Conservation (phyloP, 257 asterid genomes). For the Petrea volubilis region DNA sequence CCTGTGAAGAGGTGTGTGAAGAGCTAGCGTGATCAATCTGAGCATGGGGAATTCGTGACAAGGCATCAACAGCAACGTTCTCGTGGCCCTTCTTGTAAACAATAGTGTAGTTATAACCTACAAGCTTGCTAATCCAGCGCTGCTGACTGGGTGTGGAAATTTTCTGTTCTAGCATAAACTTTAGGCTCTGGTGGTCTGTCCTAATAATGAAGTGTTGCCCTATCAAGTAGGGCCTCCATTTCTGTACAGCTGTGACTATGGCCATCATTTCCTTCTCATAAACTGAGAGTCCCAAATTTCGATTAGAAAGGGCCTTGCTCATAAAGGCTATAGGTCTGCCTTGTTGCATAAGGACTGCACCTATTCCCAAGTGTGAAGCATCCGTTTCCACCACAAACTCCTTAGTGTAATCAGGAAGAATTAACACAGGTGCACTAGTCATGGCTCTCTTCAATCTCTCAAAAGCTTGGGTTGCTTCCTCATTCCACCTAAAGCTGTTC, state of each 20-base stretch:
- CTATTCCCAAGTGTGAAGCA: no score
- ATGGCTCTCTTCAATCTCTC: neutral
- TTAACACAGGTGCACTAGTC: no score
- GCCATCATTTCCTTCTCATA: slow-evolving; percentile 14
- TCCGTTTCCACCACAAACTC: no score
- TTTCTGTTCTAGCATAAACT: neutral
- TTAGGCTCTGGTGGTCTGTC: neutral
- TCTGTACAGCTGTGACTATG: neutral
- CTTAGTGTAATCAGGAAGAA: no score
- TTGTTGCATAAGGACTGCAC: neutral
- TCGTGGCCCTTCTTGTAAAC: neutral
- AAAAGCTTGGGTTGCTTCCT: neutral
- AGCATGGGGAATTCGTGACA: neutral
- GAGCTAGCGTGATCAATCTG: neutral
- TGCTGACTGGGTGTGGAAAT: neutral
- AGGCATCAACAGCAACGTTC: neutral
- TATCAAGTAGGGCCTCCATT: neutral
- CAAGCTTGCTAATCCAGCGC: neutral
- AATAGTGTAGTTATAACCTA: slow-evolving; percentile 7
- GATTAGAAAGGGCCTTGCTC: neutral
- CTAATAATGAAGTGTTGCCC: neutral
- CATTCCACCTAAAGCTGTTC: neutral
- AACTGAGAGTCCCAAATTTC: neutral
- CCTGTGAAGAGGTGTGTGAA: neutral
- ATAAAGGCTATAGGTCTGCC: neutral